A percentile compares a stretch with the other conserved stretches of the same genome.
These are phyloP conservation scores for Acorus gramineus DNA, from an alignment of 106 monocot genomes.

Conservation along the genomic window DNA sequence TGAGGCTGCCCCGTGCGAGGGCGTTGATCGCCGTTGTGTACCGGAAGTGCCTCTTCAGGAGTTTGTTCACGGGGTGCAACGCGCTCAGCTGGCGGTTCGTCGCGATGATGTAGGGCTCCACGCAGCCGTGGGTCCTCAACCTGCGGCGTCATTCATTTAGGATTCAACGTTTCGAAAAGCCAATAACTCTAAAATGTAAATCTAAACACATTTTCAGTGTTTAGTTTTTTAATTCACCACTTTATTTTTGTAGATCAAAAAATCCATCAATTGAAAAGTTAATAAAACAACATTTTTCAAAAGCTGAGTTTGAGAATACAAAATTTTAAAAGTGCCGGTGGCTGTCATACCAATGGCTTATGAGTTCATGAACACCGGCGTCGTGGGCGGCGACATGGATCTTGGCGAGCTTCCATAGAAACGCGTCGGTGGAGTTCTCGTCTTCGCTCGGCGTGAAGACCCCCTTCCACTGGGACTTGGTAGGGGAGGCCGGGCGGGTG, in stretches of 20 bases:
- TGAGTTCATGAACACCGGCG: slow-evolving; percentile 79
- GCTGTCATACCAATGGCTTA: slow-evolving; percentile 47
- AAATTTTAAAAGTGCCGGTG: too few species aligned
- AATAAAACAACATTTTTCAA: too few species aligned
- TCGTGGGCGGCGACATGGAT: slow-evolving; percentile 80
- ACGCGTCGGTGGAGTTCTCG: slow-evolving; percentile 57
- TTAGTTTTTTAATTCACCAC: too few species aligned
- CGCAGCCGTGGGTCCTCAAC: slow-evolving; percentile 67
- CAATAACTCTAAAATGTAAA: too few species aligned
- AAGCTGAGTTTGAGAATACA: too few species aligned
- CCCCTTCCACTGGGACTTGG: slow-evolving; percentile 8
- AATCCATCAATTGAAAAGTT: background rate
- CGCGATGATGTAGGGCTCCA: slow-evolving; percentile 83
- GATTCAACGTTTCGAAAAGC: too few species aligned
- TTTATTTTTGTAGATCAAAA: background rate
- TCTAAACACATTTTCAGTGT: too few species aligned
- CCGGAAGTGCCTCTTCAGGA: slow-evolving; percentile 74
- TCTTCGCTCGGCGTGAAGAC: slow-evolving; percentile 67
- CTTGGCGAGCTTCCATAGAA: slow-evolving; percentile 85
- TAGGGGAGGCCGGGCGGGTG: slow-evolving; percentile 27
- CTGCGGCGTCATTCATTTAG: slow-evolving; percentile 3
- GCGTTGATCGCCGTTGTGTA: slow-evolving; percentile 94
- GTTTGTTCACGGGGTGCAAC: slow-evolving; percentile 83
- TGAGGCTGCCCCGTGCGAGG: slow-evolving; percentile 66
- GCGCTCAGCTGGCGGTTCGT: slow-evolving; percentile 71